Evolutionary conservation across 768 basidiomycete species (phyloP).

Genomic region (Rhizopogon sp.): DNA sequence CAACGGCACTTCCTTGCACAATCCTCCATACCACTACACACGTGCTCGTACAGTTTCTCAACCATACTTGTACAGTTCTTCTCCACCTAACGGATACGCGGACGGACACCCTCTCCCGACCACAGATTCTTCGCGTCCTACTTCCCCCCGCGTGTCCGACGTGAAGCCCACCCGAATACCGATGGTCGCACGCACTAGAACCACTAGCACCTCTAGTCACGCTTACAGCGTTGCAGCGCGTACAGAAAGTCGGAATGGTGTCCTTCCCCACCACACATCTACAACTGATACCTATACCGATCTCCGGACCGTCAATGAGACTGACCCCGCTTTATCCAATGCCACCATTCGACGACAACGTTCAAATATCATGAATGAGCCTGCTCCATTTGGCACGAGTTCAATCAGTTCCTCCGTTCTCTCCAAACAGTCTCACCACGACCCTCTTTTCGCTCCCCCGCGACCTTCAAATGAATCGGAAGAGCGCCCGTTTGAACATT

Average conservation of each 20-base stretch:
- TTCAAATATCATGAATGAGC: slow-evolving; percentile 57
- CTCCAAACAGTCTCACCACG: slow-evolving; percentile 28
- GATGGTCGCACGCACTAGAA: slow-evolving; percentile 34
- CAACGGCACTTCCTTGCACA: slow-evolving; percentile 24
- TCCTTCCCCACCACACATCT: slow-evolving; percentile 17
- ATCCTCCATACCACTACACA: slow-evolving; percentile 32
- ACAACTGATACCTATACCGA: slow-evolving; percentile 27
- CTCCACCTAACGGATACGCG: slow-evolving; percentile 26
- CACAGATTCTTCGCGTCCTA: slow-evolving; percentile 35
- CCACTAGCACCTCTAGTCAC: slow-evolving; percentile 37
- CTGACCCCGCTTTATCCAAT: slow-evolving; percentile 25
- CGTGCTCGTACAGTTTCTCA: slow-evolving; percentile 66
- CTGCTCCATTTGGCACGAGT: slow-evolving; percentile 51
- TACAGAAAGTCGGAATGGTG: slow-evolving; percentile 31
- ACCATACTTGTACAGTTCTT: slow-evolving; percentile 43
- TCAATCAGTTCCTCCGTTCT: slow-evolving; percentile 41
- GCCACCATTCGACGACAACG: slow-evolving; percentile 32
- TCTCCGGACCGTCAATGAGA: slow-evolving; percentile 24
- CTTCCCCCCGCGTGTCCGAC: slow-evolving; percentile 39
- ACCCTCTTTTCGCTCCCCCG: slow-evolving; percentile 26
- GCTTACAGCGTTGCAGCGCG: slow-evolving; percentile 30
- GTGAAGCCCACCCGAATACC: slow-evolving; percentile 47
- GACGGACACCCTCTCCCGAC: slow-evolving; percentile 25
- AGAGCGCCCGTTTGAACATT: slow-evolving; percentile 82
- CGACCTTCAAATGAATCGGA: slow-evolving; percentile 71